These are phyloP conservation scores for Ophiosphaerella narmari DNA, from an alignment of 2,329 filamentous ascomycete species.

Conservation along the genomic window DNA sequence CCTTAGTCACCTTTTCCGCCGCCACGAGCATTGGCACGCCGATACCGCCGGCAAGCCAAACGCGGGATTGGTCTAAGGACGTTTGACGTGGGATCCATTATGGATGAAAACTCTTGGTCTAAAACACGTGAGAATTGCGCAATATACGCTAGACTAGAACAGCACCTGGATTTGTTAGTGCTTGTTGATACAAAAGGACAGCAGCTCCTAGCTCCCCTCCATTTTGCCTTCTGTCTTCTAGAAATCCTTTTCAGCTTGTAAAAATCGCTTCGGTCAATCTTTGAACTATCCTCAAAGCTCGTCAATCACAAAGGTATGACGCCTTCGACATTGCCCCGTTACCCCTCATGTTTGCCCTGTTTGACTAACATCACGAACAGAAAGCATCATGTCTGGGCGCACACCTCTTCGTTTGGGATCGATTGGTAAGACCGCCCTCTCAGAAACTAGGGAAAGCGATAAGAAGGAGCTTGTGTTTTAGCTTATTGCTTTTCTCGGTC, in stretches of 20 bases:
- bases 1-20: too few relatives aligned
- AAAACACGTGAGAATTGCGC: constrained; percentile 39
- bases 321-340: constrained; percentile 25
- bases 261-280: neutral
- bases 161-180: constrained; percentile 18
- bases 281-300: neutral
- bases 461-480: too few relatives aligned
- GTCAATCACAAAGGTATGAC: constrained; percentile 13
- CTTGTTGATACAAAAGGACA: constrained; percentile 28
- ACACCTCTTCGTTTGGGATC: constrained; percentile 63
- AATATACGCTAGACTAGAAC: constrained; percentile 38
- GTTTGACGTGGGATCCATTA: constrained; percentile 17
- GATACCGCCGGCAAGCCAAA: constrained; percentile 22
- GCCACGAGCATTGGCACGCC: constrained; percentile 17
- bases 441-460: too few relatives aligned
- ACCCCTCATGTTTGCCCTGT: constrained; percentile 37
- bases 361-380: constrained; percentile 24
- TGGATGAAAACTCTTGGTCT: constrained; percentile 35
- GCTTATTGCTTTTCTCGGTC: too few relatives aligned
- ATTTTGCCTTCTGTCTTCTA: constrained; percentile 5
- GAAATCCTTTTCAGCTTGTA: neutral
- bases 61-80: constrained; percentile 24
- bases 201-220: constrained; percentile 17
- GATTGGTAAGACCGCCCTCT: too few relatives aligned
- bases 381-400: constrained; percentile 36